Evolutionary conservation across 768 basidiomycete species (phyloP), one percentile per base, ranked within the genome.

Genomic region (Russula dissimulans): DNA sequence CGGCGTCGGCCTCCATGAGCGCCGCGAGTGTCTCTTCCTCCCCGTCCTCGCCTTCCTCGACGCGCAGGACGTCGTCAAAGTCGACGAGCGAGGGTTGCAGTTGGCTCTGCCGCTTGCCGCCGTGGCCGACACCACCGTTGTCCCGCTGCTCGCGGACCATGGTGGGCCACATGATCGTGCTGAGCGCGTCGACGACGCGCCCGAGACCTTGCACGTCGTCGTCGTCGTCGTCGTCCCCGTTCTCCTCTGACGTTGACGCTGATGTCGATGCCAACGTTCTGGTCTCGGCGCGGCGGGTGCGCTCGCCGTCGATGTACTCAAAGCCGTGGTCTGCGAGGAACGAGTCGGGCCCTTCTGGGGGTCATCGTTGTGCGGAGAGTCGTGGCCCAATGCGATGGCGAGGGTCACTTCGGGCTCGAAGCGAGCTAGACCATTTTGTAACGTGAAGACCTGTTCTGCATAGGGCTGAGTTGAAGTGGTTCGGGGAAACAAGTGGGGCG

Each of bases 131-230:
- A 6, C 67, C 50, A 7, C 11, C 17, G 17, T 17, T 31, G 15
- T n/a, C 73, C 6, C 67, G 49, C n/a, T 67, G 67, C 36, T 68
- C 71, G 26, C 79, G 74, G 50, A 80, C 72, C 81, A 93, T 85
- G 0, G 86, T 86, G 4, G 90, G 86, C 90, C 90, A 93, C 85
- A 92, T 90, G 66, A 93, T 82, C 0, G 91, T 91, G 70, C 88
- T 86, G 46, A 93, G 74, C 11, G 90, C 87, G 67, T 91, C 89
- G 18, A 89, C 66, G 8, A 91, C 83, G 29, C 91, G 83, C 34
- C 82, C 79, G 38, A 90, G 78, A 12, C 80, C 80, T 15, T 69
- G 71, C 15, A 72, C 63, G 8, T 60, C 67, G 18, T 62, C 56
- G 1, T 29, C 53, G 31, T 54, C 53, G 8, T 26, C 56, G 0